phyloP scores from a whole-genome alignment of 441 rosid species.

The Geranium incanum region DNA sequence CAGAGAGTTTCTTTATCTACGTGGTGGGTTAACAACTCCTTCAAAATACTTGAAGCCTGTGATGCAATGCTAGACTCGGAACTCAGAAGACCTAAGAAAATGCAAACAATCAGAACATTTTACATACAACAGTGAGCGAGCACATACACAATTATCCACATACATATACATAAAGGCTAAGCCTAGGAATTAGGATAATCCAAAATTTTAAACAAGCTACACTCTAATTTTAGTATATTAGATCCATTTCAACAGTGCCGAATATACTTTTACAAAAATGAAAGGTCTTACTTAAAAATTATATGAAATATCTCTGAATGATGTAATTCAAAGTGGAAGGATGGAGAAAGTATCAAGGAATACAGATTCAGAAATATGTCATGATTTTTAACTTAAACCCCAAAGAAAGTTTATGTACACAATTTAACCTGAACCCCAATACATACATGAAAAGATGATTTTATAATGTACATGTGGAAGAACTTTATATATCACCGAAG shows the following conservation, averaged over 20 bases:
- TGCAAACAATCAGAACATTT: conserved; percentile 23
- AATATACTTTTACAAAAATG: neutral
- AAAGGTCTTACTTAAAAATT: neutral
- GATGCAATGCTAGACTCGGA: conserved; percentile 46
- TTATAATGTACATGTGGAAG: neutral
- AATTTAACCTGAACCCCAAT: neutral
- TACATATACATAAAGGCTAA: neutral
- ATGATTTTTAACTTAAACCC: neutral
- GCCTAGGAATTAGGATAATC: neutral
- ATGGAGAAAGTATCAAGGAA: neutral
- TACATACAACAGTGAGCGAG: neutral
- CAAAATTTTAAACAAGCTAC: neutral
- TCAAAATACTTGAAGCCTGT: conserved; percentile 46
- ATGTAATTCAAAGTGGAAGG: neutral
- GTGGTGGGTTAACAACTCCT: conserved; percentile 47
- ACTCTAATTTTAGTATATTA: neutral
- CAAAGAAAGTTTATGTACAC: neutral
- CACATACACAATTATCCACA: neutral
- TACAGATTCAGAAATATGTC: conserved; percentile 1
- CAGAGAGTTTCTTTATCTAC: conserved; percentile 32
- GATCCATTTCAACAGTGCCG: neutral
- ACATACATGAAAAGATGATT: neutral
- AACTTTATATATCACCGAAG: neutral
- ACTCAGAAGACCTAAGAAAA: conserved; percentile 55
- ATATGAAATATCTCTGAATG: neutral